Conservation (phyloP, 1,284 basidiomycete species). For the Hemileia vastatrix region DNA sequence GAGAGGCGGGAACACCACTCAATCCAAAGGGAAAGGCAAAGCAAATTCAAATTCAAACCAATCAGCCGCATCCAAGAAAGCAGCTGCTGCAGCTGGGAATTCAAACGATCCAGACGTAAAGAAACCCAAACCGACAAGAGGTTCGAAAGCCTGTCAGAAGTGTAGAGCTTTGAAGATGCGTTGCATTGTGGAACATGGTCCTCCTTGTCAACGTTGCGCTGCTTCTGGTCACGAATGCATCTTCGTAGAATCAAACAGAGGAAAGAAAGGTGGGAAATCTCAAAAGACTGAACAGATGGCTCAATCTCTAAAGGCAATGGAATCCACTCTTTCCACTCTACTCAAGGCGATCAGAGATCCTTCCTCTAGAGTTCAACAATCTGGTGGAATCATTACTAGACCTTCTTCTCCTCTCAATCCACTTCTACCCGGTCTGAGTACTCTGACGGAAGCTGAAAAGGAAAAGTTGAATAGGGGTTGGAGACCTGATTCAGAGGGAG, state of each 20-base stretch:
- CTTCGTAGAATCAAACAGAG: slow-evolving; percentile 87
- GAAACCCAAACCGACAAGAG: slow-evolving; percentile 42
- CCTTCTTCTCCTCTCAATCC: too few relatives aligned
- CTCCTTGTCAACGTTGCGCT: slow-evolving; percentile 38
- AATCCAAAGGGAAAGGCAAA: not conserved
- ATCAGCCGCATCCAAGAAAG: not conserved
- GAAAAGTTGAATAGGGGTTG: too few relatives aligned
- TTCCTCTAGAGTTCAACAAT: too few relatives aligned
- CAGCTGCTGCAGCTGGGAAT: not conserved
- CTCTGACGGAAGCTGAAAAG: too few relatives aligned
- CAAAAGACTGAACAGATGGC: slow-evolving; percentile 66
- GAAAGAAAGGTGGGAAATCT: slow-evolving; percentile 64
- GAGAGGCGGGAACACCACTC: slow-evolving; percentile 16
- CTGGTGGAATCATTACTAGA: too few relatives aligned
- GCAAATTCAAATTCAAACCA: not conserved
- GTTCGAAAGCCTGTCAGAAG: slow-evolving; percentile 42
- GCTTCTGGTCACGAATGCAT: slow-evolving; percentile 54
- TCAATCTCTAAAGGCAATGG: slow-evolving; percentile 82
- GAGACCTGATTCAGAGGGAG: too few relatives aligned
- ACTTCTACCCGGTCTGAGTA: too few relatives aligned
- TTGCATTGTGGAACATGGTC: slow-evolving; percentile 40
- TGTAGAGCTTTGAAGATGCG: slow-evolving; percentile 44
- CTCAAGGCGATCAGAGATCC: slow-evolving; percentile 35
- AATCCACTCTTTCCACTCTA: slow-evolving; percentile 77
- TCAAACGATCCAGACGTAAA: slow-evolving; percentile 17